Evolutionary conservation across 345 rosid species (phyloP), one percentile per base, ranked within the genome.

Genomic region (Acer campestre): DNA sequence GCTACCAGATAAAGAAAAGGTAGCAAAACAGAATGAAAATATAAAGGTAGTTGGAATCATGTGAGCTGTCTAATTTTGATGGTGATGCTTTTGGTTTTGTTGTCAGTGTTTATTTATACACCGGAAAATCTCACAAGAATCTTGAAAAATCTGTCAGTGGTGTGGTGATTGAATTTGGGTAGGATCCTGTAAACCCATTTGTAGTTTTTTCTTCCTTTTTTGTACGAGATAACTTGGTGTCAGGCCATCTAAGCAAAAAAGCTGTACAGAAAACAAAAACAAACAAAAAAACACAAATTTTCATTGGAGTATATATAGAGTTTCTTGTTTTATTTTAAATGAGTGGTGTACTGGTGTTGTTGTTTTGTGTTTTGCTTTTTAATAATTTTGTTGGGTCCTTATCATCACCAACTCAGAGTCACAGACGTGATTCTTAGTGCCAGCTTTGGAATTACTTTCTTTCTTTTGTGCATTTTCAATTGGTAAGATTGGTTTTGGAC

Each of bases 211-310:
- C 0, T 3, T 31, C 0, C 0, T 35, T 31, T 31, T 61, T 66
- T 65, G 63, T 63, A 31, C 29, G 62, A 49, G 49, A 65, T 62
- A 20, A 53, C 38, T 56, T n/a, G n/a, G 18, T 75, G 51, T 51
- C 35, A 49, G 63, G 18, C 6, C 78, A 61, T 11, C 16, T 20
- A 55, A 10, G 12, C 6, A 14, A 29, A 72, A 44, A 67, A 64
- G 71, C n/a, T 81, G 84, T 81, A 79, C 64, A 70, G 75, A n/a
- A 44, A 20, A n/a, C n/a, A 56, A 6, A n/a, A 6, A 55, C 17
- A 13, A 55, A 29, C 3, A 29, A 55, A 14, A 56, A 58, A 29
- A 22, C 22, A 67, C 46, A 80, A 55, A 65, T 58, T 68, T 77
- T 71, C 31, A 38, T 58, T 71, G 66, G 22, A 13, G 48, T 29